Evolutionary conservation across 139 green algal genomes (phyloP).

Genomic region (Picochlorum costavermella): DNA sequence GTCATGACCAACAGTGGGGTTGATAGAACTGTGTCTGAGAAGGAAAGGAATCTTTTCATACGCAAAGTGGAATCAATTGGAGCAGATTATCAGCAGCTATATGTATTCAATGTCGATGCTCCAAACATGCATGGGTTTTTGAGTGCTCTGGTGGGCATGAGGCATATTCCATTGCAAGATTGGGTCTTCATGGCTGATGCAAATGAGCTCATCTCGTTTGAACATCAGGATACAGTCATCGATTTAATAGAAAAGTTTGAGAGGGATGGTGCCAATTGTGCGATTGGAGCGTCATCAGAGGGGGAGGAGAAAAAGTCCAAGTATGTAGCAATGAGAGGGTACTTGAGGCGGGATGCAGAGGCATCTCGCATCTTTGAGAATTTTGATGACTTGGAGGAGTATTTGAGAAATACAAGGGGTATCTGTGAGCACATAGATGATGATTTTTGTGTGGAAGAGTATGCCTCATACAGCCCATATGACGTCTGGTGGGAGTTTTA

Average conservation of each 20-base stretch:
- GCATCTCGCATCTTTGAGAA: neutral
- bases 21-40: neutral
- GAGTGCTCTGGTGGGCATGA: neutral
- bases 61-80: neutral
- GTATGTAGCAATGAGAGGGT: neutral
- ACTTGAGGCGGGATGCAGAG: neutral
- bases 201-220: slow-evolving; percentile 9
- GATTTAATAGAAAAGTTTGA: slow-evolving; percentile 6
- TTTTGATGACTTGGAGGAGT: neutral
- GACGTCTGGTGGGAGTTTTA: slow-evolving; percentile 19
- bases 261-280: slow-evolving; percentile 12
- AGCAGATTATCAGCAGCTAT: slow-evolving; percentile 13
- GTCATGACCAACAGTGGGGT: neutral
- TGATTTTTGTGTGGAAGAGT: too few species aligned
- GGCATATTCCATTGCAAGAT: slow-evolving; percentile 13
- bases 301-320: neutral
- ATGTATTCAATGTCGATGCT: neutral
- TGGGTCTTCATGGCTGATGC: slow-evolving; percentile 12
- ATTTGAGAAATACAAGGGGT: neutral
- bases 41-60: neutral
- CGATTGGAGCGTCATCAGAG: neutral
- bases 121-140: neutral
- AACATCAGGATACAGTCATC: neutral
- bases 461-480: slow-evolving; percentile 10
- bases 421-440: too few species aligned